A percentile compares a stretch with the other conserved stretches of the same genome.
Conservation (phyloP, 345 rosid genomes). For the Euphorbia lathyris region DNA sequence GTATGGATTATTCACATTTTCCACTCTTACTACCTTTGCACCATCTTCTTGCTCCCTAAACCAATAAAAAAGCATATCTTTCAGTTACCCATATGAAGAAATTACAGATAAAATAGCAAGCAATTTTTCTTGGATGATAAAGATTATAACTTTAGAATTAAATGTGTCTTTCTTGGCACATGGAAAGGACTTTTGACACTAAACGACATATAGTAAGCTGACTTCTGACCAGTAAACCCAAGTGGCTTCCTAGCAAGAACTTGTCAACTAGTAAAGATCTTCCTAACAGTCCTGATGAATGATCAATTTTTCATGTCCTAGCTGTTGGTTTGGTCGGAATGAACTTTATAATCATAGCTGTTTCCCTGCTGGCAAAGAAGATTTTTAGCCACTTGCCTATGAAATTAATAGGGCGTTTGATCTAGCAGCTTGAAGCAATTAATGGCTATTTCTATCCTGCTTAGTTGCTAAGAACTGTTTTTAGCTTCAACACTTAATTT, state of each 20-base stretch:
- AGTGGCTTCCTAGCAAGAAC: background rate
- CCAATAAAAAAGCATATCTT: conserved; percentile 16
- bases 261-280: background rate
- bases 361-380: background rate
- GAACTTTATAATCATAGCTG: background rate
- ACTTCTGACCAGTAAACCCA: background rate
- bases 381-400: background rate
- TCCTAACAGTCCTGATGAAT: background rate
- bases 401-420: too few species aligned
- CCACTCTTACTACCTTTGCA: conserved; percentile 79
- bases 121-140: background rate
- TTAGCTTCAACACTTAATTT: too few species aligned
- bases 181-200: background rate
- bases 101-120: too few species aligned
- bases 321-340: background rate
- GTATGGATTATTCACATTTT: conserved; percentile 88
- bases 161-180: background rate
- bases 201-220: background rate
- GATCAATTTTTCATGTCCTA: background rate
- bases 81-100: background rate
- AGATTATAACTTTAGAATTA: background rate
- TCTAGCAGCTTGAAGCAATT: too few species aligned
- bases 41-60: conserved; percentile 78
- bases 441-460: too few species aligned
- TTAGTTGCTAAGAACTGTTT: too few species aligned